Percentiles rank a stretch among this genome's conserved stretches.
phyloP scores from a whole-genome alignment of 179 eudicot species.

The Carnegiea gigantea region DNA sequence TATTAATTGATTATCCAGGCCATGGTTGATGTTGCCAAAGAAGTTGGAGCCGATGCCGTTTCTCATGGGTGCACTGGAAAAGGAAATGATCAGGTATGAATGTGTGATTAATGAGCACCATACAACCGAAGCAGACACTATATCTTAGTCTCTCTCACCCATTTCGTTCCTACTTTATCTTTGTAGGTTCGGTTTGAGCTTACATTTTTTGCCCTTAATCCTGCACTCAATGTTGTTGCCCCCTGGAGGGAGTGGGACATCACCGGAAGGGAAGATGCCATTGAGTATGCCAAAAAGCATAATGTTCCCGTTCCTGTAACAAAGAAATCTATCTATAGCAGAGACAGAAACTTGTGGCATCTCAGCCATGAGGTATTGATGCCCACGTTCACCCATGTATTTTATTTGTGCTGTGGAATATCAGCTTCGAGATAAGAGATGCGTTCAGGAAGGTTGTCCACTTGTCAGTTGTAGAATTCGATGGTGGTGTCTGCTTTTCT shows the following conservation, averaged over 20 bases:
- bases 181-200: constrained; percentile 92
- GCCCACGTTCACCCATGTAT: not conserved
- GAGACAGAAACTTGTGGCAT: constrained; percentile 97
- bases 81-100: constrained; percentile 88
- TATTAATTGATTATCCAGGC: constrained; percentile 47
- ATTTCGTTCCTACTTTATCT: not conserved
- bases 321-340: constrained; percentile 94
- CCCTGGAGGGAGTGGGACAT: constrained; percentile 99
- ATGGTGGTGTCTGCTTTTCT: too few species aligned
- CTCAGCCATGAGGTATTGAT: constrained; percentile 88
- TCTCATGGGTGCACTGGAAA: constrained; percentile 98
- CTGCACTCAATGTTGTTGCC: constrained; percentile 85
- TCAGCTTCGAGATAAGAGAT: not conserved
- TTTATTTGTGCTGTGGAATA: not conserved
- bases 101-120: not conserved
- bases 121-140: not conserved
- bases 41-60: constrained; percentile 99
- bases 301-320: constrained; percentile 93
- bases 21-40: constrained; percentile 94
- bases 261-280: constrained; percentile 95
- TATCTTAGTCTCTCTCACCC: constrained; percentile 3
- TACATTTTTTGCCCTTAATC: constrained; percentile 86
- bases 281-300: constrained; percentile 90
- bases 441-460: not conserved
- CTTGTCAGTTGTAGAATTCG: too few species aligned